Base-by-base conservation (phyloP, 176 grass and related monocot genomes). In the Sorghum bicolor region DNA sequence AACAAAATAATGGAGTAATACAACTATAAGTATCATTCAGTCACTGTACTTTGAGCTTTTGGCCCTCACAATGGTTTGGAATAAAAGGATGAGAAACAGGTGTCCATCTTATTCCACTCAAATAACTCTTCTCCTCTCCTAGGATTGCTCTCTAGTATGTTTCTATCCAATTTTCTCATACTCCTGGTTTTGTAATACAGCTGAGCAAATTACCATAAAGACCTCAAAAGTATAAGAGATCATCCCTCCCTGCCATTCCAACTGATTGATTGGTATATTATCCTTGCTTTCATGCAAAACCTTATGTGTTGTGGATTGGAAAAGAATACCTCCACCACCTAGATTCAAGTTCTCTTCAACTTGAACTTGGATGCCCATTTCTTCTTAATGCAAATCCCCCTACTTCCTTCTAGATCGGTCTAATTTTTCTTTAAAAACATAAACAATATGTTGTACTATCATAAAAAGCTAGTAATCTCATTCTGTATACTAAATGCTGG, bases 291-390 rank as follows among this genome's bases (percentile, higher is more conserved):
- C 32, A 68, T 9, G 32, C 65, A 24, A 71, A 72, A 40, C 24
- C 43, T 72, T 26, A 29, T 45, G 11, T 15, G 44, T 15, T 45
- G 45, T n/a, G 38, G 12, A 25, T 71, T 72, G 39, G 69, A 73
- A 73, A 40, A 70, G 67, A 70, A 70, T 38, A 38, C 34, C 66
- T 69, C 66, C 34, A 37, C 33, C 33, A 69, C 66, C 66, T 69
- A 69, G 66, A 70, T 24, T 25, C 2, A 70, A 70, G 34, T 24
- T 24, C 22, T 70, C 67, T 40, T 70, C 37, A 70, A 70, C 67
- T 41, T n/a, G 24, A 70, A 70, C 41, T 41, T 70, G 67, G 22
- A 70, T 70, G 67, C 22, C 22, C 7, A 41, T 70, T 41, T 41
- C 67, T 70, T 70, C 10, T 40, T 70, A 70, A 41, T 15, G 67